A percentile compares a stretch with the other conserved stretches of the same genome.
phyloP scores from a whole-genome alignment of 306 rosid species.

The Cucurbita pepo region DNA sequence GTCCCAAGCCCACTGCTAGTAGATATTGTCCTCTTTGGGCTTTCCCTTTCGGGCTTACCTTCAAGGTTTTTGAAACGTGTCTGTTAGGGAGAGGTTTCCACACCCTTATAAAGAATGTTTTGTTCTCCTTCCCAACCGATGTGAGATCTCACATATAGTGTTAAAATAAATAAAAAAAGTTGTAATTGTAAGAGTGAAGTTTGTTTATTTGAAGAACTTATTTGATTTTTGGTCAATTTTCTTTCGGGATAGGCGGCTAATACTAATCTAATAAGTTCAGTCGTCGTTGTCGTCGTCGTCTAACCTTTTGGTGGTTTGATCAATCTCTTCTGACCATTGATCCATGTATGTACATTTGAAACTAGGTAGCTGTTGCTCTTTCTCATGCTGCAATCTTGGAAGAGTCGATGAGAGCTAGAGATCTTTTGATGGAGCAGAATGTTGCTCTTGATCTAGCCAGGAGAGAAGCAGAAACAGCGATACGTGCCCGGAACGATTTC shows the following conservation, averaged over 20 bases:
- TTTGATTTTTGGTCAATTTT: neutral
- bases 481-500: constrained; percentile 95
- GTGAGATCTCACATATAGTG: no score
- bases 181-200: neutral
- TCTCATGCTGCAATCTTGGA: constrained; percentile 98
- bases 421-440: constrained; percentile 86
- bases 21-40: no score
- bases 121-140: no score
- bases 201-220: neutral
- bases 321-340: neutral
- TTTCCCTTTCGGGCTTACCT: no score
- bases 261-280: no score
- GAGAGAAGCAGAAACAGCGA: constrained; percentile 98
- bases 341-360: neutral
- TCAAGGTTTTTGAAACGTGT: no score
- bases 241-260: no score
- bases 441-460: constrained; percentile 91
- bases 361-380: constrained; percentile 96
- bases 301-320: neutral
- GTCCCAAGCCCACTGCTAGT: no score
- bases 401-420: constrained; percentile 98
- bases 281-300: no score
- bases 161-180: neutral
- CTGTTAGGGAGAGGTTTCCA: no score
- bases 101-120: no score